These are phyloP conservation scores for Fusarium circinatum DNA, from an alignment of 2,329 filamentous ascomycete genomes.

Conservation along the genomic window DNA sequence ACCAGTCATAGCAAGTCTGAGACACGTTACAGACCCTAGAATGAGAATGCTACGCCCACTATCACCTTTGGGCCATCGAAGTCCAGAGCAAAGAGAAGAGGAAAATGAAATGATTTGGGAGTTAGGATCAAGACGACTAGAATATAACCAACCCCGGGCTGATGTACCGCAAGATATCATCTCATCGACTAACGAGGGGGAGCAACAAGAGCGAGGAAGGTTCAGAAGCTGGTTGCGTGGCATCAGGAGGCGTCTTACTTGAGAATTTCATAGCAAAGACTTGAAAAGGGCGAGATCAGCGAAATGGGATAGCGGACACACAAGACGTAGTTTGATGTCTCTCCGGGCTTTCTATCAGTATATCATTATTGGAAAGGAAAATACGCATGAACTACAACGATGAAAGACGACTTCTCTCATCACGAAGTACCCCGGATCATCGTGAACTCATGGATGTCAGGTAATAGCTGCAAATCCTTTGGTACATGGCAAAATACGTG, in stretches of 20 bases:
- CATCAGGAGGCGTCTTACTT: background rate
- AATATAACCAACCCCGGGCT: background rate
- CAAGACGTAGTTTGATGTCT: background rate
- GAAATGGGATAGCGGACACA: background rate
- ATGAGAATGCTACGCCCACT: no score
- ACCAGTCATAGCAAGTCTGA: background rate
- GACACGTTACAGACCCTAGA: background rate
- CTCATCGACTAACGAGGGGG: background rate
- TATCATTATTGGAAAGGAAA: background rate
- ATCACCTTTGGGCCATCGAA: background rate
- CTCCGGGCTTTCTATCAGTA: background rate
- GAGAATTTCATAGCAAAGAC: background rate
- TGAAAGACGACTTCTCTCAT: background rate
- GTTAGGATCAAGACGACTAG: background rate
- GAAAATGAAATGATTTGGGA: background rate
- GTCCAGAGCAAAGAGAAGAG: background rate
- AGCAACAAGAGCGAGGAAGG: background rate
- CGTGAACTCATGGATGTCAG: background rate
- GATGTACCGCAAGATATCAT: background rate
- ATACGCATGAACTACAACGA: background rate
- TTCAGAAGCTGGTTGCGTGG: background rate
- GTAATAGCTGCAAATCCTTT: no score
- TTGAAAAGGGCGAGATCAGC: background rate
- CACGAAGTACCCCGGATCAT: no score
- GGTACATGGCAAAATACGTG: background rate